Base-by-base conservation (phyloP, 257 asterid species). In the Solanum paucissectum region DNA sequence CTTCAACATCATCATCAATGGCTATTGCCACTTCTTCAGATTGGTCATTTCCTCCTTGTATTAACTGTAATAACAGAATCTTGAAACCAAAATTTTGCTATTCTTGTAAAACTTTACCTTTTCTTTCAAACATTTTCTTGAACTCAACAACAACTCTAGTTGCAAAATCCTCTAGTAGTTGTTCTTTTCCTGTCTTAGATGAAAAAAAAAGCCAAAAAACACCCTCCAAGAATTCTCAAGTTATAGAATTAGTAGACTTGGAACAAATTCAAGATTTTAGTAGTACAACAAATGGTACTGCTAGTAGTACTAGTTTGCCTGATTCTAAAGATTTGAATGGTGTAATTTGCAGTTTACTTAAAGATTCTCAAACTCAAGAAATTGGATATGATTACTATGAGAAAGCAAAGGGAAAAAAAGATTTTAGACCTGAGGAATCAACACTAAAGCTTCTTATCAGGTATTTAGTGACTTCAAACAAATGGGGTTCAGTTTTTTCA, bases 401-500 rank as follows among this genome's bases (percentile, higher is more conserved):
- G 81, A 93, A 93, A 89, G 96, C 95, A 8, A 97, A 91, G 86
- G 86, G 44, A 21, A 93, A 87, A 5, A 89, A 89, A 1, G 92
- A 75, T 21, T 97, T 93, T 86, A 89, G 83, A 46, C 99, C 98
- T 6, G 87, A 91, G 87, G 92, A 87, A 66, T 74, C 91, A 73
- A 94, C 98, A 20, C 86, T 94, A 34, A 95, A 92, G 92, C 95
- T 91, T 77, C 87, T 94, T 5, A 72, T 90, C 90, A 96, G 98
- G 98, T 96, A 97, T 77, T 91, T 97, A 87, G 83, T 91, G 21
- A 84, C 90, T 21, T 89, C 92, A 32, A 91, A 90, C 87, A 94
- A 93, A 37, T 97, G 99, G 99, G 87, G 42, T 76, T 84, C 87
- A 9, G 55, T 96, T 1, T 68, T 87, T 71, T 87, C 92, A 1